Conservation (phyloP, 106 monocot species). For the Dioscorea dumetorum region DNA sequence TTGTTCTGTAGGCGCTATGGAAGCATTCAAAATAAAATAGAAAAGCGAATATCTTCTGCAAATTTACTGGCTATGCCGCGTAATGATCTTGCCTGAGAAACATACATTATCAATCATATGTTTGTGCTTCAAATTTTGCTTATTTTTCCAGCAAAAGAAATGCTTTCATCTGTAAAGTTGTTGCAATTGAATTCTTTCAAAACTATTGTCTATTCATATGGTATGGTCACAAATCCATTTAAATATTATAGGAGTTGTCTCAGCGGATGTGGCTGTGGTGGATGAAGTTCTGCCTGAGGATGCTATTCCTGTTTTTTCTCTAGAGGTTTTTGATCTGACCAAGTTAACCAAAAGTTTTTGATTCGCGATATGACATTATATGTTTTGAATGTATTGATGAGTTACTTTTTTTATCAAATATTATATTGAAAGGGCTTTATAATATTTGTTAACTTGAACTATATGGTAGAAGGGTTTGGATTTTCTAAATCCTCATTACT, state of each 20-base stretch:
- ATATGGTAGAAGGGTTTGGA: no score
- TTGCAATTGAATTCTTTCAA: no score
- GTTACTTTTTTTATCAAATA: no score
- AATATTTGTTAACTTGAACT: no score
- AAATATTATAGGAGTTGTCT: conserved; percentile 38
- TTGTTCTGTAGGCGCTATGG: conserved; percentile 63
- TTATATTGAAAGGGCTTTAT: no score
- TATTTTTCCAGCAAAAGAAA: no score
- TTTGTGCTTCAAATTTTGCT: no score
- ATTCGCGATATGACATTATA: neutral
- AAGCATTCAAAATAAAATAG: conserved; percentile 36
- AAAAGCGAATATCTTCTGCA: conserved; percentile 51
- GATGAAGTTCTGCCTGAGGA: conserved; percentile 91
- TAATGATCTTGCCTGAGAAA: conserved; percentile 37
- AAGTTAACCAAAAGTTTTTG: neutral
- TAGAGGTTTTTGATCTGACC: conserved; percentile 50
- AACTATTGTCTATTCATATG: no score
- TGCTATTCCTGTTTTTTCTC: conserved; percentile 73
- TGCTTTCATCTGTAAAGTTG: no score
- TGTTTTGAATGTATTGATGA: neutral
- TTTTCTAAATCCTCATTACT: no score
- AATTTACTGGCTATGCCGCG: conserved; percentile 56
- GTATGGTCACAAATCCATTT: neutral
- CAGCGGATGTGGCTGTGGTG: conserved; percentile 63
- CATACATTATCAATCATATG: no score